A percentile compares a stretch with the other conserved stretches of the same genome.
Evolutionary conservation across 2,329 filamentous ascomycete genomes (phyloP).

Genomic region (Lachnellula arida): DNA sequence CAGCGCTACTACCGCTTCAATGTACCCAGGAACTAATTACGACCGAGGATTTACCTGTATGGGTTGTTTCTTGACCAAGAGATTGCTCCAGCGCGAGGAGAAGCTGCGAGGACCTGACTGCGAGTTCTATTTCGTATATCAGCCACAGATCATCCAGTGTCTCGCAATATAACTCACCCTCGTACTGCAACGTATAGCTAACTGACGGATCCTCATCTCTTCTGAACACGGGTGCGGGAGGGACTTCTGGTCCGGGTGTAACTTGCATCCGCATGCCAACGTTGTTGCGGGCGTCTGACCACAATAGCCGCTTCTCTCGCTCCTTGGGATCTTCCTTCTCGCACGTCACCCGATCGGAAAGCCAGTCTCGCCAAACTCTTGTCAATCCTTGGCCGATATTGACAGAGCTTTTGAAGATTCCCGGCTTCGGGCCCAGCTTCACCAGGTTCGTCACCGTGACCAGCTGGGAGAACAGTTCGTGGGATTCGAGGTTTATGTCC

Average conservation of each 20-base stretch:
- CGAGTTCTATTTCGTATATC: slow-evolving; percentile 51
- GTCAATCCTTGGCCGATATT: slow-evolving; percentile 64
- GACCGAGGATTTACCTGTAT: slow-evolving; percentile 58
- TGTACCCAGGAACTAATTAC: slow-evolving; percentile 49
- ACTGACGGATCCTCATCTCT: slow-evolving; percentile 55
- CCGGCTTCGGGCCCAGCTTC: slow-evolving; percentile 55
- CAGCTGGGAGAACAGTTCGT: slow-evolving; percentile 71
- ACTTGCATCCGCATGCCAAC: slow-evolving; percentile 68
- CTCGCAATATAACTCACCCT: slow-evolving; percentile 49
- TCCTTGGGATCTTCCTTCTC: slow-evolving; percentile 13
- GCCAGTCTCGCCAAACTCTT: slow-evolving; percentile 69
- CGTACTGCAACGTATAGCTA: slow-evolving; percentile 65
- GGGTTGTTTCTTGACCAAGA: slow-evolving; percentile 52
- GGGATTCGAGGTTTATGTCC: slow-evolving; percentile 59
- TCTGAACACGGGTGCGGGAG: slow-evolving; percentile 45
- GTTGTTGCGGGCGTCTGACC: slow-evolving; percentile 59
- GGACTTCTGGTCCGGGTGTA: slow-evolving; percentile 43
- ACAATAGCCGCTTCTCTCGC: slow-evolving; percentile 50
- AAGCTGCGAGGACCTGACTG: slow-evolving; percentile 59
- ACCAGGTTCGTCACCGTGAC: slow-evolving; percentile 65
- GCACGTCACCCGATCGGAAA: slow-evolving; percentile 37
- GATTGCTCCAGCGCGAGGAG: slow-evolving; percentile 63
- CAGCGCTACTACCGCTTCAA: neutral
- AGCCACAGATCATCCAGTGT: slow-evolving; percentile 2
- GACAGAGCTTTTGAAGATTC: slow-evolving; percentile 59